Base-by-base conservation (phyloP, 2,329 filamentous ascomycete genomes). In the Trichoderma koningiopsis region DNA sequence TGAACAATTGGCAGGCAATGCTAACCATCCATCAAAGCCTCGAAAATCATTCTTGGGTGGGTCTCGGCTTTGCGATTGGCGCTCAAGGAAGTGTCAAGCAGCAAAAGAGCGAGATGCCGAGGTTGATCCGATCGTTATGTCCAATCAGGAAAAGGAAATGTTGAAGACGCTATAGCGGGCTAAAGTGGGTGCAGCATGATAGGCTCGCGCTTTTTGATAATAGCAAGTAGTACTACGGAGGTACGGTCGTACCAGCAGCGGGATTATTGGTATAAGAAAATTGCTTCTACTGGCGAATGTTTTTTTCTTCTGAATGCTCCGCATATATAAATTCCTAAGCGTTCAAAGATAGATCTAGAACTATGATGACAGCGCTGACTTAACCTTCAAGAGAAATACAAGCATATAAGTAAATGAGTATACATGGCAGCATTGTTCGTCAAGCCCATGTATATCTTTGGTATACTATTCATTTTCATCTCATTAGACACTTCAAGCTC, bases 401-500 rank as follows among this genome's bases (percentile, higher is more conserved):
- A 49, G 22, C 47, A 24, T 11, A 24, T 22, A 24, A 19, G 8
- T 19, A 47, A 7, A 47, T 49, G 5, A n/a, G 13, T 49, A n/a
- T 3, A 24, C 22, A 49, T 49, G 22, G 47, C 47, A 4, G 22
- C 11, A 11, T 24, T 24, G 16, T 47, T 22, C 3, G n/a, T 47
- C 19, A 47, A 49, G n/a, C 47, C 47, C n/a, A 49, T 5, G 47
- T n/a, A 43, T n/a, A 11, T 61, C 29, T 52, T 29, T 65, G 35
- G 29, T 49, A 49, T 49, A 31, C 31, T 29, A 35, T 47, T 27
- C 7, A 24, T 24, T 16, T 33, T 33, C 27, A 57, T 43, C 43
- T 27, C 16, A 65, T 27, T 27, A 27, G 4, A 57, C 29, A 27
- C 29, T 33, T 49, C 35, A 79, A 10, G 70, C 37, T 53, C 76